Evolutionary conservation across 768 basidiomycete species (phyloP), one percentile per base, ranked within the genome.

Genomic region (Macrolepiota dolichaula): DNA sequence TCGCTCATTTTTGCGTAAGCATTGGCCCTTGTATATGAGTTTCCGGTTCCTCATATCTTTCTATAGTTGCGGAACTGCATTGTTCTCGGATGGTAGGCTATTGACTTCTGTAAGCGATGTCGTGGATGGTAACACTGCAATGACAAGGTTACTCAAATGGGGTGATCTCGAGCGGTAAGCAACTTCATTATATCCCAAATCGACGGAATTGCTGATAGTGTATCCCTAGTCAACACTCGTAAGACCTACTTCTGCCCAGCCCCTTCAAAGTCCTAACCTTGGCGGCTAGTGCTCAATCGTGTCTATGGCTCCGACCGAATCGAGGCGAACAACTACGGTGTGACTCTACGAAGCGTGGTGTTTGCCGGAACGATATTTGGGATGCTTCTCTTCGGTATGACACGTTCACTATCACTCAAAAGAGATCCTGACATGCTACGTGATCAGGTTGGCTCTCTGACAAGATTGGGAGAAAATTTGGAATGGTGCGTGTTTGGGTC

Each of bases 291-390:
- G 57, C 74, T 96, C 62, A 83, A 71, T 52, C 85, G 83, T 22
- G 78, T 94, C 38, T 96, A 96, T 69, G 86, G 86, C 57, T 64
- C 80, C 4, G 79, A 78, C 0, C 78, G 77, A 2, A 71, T 92
- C 67, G 68, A 67, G 7, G 66, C 74, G 10, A 73, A 85, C 61
- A 81, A 88, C 67, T 91, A 92, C 70, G 80, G 80, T 68, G 85
- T 76, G 15, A 80, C 82, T 0, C 74, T 96, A 47, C 81, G 79
- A 58, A 87, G 90, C 68, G 74, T 93, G 63, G 83, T 82, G 1
- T 98, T 96, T 65, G 94, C 88, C 32, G 94, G 94, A 13, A 91
- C 88, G 6, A 74, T 96, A n/a, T 79, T 93, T 10, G 94, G 95
- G 37, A 94, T 92, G 91, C 74, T 94, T 38, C 63, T 70, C 51